Evolutionary conservation across 2,329 filamentous ascomycete genomes (phyloP).

Genomic region (Colletotrichum tropicicola): DNA sequence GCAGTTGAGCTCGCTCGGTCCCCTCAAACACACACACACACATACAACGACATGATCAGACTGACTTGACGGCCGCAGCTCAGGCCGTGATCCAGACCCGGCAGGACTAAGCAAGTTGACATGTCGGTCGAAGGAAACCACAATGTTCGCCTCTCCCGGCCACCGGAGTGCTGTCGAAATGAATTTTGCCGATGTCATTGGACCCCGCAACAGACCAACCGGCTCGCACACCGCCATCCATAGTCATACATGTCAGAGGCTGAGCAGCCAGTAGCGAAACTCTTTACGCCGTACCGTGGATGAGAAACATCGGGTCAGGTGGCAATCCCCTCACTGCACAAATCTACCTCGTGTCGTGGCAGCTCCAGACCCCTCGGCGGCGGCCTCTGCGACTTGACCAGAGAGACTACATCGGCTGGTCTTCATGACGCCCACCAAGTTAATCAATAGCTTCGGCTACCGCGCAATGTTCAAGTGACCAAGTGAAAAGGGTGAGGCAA

Average conservation of each 20-base stretch:
- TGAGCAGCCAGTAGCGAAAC: conserved; percentile 26
- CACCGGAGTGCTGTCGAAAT: too few relatives aligned
- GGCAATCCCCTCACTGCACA: conserved; percentile 12
- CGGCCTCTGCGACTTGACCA: too few relatives aligned
- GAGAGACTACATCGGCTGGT: too few relatives aligned
- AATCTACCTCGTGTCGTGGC: background rate
- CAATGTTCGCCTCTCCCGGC: too few relatives aligned
- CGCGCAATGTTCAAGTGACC: too few relatives aligned
- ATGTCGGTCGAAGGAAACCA: too few relatives aligned
- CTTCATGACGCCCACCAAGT: too few relatives aligned
- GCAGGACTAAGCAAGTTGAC: too few relatives aligned
- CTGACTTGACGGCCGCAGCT: too few relatives aligned
- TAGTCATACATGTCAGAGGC: conserved; percentile 15
- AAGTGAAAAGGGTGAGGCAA: background rate
- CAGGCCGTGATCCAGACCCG: too few relatives aligned
- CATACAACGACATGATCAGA: too few relatives aligned
- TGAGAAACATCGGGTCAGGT: conserved; percentile 11
- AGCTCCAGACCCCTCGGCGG: background rate
- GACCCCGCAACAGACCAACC: background rate
- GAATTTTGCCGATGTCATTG: background rate
- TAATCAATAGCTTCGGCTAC: too few relatives aligned
- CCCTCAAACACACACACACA: background rate
- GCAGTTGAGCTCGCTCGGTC: background rate
- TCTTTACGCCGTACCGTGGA: conserved; percentile 12
- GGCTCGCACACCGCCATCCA: background rate